Evolutionary conservation across 352 stramenopile species (phyloP), one percentile per base, ranked within the genome.

Genomic region (Globisporangium heterothallicum): DNA sequence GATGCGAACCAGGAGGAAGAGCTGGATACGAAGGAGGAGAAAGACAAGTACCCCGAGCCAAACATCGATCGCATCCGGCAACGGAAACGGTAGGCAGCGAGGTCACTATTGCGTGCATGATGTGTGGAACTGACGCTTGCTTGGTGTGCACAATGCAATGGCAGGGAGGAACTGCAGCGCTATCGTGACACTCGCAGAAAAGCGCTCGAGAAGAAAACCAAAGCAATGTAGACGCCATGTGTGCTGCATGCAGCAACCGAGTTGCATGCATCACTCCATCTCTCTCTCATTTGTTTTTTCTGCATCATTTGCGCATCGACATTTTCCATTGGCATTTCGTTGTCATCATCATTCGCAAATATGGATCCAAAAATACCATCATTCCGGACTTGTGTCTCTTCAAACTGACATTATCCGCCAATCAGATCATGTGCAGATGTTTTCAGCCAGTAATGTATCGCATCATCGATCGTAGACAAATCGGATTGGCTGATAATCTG

Each of bases 21-120:
- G 12, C 53, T 21, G 14, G 62, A 70, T 10, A 24, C 21, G 4
- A 59, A 71, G 34, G 56, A 63, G 26, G 65, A 78, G 22, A 58
- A 62, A 40, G 49, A 66, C 36, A 71, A 73, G 58, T 89, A 75
- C 47, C 77, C 77, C 0, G 78, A 91, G 53, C 59, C 75, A 7
- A 85, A 63, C 47, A 79, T 92, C 44, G 81, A 94, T 59, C 71
- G 77, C 43, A 58, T 80, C 12, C 68, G 81, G 2, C 69, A 84
- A 59, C 78, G 82, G 12, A 92, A 92, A 65, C 58, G 71, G 63
- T 84, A 58, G n/a, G n/a, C n/a, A n/a, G n/a, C 30, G 56, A 51
- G 8, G 10, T 19, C 8, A 9, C 12, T 22, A 40, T 4, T 53
- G 40, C 14, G 16, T 34, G 10, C 12, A 14, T 16, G 21, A 26